phyloP scores from a whole-genome alignment of 1,139 yeast genomes.

The Hyphopichia burtonii region DNA sequence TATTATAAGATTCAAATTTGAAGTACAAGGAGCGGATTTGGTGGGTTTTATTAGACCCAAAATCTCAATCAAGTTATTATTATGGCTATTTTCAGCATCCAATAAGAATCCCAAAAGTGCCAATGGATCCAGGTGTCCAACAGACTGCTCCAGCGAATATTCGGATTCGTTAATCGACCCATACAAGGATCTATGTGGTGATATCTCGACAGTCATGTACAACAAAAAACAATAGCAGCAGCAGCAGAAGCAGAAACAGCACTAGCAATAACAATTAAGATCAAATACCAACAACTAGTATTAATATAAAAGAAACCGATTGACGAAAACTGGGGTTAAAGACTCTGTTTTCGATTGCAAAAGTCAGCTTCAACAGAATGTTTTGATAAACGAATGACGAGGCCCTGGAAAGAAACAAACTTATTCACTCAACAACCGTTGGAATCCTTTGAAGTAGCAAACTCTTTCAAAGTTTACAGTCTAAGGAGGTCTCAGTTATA shows the following conservation, averaged over 20 bases:
- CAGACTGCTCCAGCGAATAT: not conserved
- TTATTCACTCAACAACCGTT: too few species aligned
- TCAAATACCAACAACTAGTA: too few species aligned
- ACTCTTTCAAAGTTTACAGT: not conserved
- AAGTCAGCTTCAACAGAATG: too few species aligned
- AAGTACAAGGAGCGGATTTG: constrained; percentile 27
- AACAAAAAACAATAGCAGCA: not conserved
- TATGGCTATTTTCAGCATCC: constrained; percentile 26
- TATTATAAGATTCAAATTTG: constrained; percentile 15
- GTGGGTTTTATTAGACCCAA: constrained; percentile 36
- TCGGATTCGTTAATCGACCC: not conserved
- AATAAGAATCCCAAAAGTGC: constrained; percentile 8
- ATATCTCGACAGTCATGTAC: not conserved
- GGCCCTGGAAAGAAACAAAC: too few species aligned
- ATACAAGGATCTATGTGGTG: not conserved
- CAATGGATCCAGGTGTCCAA: not conserved
- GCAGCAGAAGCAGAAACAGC: too few species aligned
- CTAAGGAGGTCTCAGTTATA: not conserved
- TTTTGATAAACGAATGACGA: too few species aligned
- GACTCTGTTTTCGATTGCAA: too few species aligned
- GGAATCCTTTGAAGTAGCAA: not conserved
- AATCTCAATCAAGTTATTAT: constrained; percentile 33
- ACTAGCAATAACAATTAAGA: too few species aligned
- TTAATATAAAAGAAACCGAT: too few species aligned
- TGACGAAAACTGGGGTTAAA: too few species aligned